Conservation (phyloP, 2,329 filamentous ascomycete species). For the Talaromyces pinophilus region DNA sequence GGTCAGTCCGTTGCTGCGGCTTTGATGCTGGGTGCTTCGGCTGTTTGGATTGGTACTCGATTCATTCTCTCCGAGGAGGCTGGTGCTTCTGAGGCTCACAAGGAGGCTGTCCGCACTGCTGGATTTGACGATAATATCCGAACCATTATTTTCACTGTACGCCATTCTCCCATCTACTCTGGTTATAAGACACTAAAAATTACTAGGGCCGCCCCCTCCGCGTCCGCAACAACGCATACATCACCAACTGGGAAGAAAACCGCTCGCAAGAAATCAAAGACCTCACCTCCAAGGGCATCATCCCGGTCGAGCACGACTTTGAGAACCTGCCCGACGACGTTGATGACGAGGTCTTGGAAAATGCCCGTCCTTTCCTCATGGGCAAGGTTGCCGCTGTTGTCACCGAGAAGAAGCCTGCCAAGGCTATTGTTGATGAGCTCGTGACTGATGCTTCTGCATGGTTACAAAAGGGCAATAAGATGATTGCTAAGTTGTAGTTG, state of each 20-base stretch:
- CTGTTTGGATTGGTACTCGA: constrained; percentile 94
- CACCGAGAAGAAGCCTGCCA: constrained; percentile 88
- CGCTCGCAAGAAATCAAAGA: constrained; percentile 87
- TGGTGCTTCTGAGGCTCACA: constrained; percentile 87
- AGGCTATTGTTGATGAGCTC: constrained; percentile 92
- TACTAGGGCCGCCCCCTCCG: constrained; percentile 77
- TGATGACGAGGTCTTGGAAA: constrained; percentile 85
- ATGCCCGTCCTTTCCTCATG: constrained; percentile 90
- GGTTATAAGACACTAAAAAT: background rate
- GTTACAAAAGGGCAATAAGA: constrained; percentile 67
- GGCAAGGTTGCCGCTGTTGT: constrained; percentile 93
- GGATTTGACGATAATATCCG: constrained; percentile 94
- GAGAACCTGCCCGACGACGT: constrained; percentile 74
- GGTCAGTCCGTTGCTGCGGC: constrained; percentile 86
- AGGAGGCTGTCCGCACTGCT: constrained; percentile 89
- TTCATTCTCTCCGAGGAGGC: constrained; percentile 95
- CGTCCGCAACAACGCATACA: constrained; percentile 91
- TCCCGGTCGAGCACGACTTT: constrained; percentile 92
- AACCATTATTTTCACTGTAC: constrained; percentile 91
- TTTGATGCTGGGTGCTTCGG: constrained; percentile 87
- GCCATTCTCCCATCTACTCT: background rate
- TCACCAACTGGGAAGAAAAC: constrained; percentile 94
- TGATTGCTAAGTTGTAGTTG: constrained; percentile 68
- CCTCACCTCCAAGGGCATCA: constrained; percentile 81
- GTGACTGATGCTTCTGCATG: constrained; percentile 75